Evolutionary conservation across 202 grass and related monocot genomes (phyloP).

Genomic region (Hordeum pubiflorum): DNA sequence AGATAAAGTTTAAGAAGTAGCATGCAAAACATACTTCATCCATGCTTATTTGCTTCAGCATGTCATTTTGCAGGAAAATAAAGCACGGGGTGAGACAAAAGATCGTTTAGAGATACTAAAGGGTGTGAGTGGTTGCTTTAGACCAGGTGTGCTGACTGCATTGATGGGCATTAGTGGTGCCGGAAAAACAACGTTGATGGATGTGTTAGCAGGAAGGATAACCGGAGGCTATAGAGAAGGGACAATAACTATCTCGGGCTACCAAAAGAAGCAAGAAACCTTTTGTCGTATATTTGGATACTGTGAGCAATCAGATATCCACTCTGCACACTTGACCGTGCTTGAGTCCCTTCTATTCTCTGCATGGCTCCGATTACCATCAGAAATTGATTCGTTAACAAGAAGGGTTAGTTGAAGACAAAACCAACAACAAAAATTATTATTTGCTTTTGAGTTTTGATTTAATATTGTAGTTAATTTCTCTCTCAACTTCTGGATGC

Average conservation of each 20-base stretch:
- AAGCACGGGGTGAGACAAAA: constrained; percentile 30
- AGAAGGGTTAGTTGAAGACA: constrained; percentile 34
- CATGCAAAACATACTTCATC: not conserved
- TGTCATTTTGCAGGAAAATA: constrained; percentile 33
- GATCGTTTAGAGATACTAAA: constrained; percentile 45
- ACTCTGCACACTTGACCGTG: constrained; percentile 46
- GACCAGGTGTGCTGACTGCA: constrained; percentile 51
- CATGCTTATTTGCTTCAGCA: not conserved
- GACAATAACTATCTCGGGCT: constrained; percentile 40
- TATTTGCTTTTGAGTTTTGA: not conserved
- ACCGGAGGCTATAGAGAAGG: constrained; percentile 50
- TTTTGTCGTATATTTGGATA: constrained; percentile 53
- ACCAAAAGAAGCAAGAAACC: constrained; percentile 57
- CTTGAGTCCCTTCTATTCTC: constrained; percentile 51
- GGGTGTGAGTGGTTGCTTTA: constrained; percentile 55
- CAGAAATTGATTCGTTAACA: constrained; percentile 39
- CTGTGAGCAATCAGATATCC: constrained; percentile 61
- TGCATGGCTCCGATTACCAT: constrained; percentile 52
- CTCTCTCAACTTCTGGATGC: not conserved
- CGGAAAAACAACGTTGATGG: constrained; percentile 58
- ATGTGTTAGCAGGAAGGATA: constrained; percentile 65
- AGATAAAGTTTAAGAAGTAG: not conserved
- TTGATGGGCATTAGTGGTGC: constrained; percentile 60
- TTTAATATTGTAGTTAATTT: not conserved
- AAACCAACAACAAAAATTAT: not conserved